Conservation (phyloP, 257 asterid species). For the Leptodermis oblonga region DNA sequence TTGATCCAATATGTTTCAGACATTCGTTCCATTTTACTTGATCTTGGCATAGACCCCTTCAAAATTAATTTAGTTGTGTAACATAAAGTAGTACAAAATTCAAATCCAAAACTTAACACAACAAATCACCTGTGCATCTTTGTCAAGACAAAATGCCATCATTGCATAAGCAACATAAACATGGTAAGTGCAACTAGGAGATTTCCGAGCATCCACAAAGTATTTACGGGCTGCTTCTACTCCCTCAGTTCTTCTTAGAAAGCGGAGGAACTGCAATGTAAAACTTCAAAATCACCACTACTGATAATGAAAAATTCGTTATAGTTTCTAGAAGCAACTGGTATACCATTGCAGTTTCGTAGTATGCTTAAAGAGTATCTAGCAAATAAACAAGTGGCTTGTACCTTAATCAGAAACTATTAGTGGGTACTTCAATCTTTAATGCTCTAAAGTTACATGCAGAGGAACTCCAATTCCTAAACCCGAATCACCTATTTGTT, state of each 20-base stretch:
- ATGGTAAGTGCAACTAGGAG: constrained; percentile 94
- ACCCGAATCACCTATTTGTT: not conserved
- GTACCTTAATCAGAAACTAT: no score
- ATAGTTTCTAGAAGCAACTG: not conserved
- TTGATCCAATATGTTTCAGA: not conserved
- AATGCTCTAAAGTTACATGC: no score
- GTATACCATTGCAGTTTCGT: not conserved
- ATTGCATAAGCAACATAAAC: constrained; percentile 94
- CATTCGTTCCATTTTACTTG: no score
- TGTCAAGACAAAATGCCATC: constrained; percentile 97
- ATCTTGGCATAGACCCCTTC: not conserved
- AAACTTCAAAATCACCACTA: not conserved
- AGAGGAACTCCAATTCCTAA: not conserved
- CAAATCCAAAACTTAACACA: not conserved
- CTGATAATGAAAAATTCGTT: not conserved
- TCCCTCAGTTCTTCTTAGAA: constrained; percentile 94
- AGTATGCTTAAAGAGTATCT: not conserved
- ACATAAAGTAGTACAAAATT: not conserved
- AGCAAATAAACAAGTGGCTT: no score
- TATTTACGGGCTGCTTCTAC: constrained; percentile 91
- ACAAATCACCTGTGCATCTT: constrained; percentile 84
- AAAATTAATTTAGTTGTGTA: not conserved
- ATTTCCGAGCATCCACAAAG: constrained; percentile 88
- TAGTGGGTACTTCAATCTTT: no score
- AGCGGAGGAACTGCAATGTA: constrained; percentile 65